These are phyloP conservation scores for Omphalea diandra DNA, from an alignment of 441 rosid genomes.

Conservation along the genomic window DNA sequence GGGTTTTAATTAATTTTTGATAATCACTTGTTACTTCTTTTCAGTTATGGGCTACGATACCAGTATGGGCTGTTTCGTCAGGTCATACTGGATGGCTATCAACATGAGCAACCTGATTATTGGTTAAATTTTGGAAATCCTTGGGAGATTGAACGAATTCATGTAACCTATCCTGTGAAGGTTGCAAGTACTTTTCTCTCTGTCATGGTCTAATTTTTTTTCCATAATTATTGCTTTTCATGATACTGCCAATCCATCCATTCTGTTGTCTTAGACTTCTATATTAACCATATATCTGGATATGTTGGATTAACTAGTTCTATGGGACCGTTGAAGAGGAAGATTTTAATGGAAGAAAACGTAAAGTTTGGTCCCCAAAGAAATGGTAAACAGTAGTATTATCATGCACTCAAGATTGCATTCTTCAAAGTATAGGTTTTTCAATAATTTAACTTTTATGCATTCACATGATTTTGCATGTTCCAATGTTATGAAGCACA, in stretches of 20 bases:
- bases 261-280: conserved; percentile 9
- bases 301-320: conserved; percentile 37
- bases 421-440: not conserved
- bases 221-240: conserved; percentile 10
- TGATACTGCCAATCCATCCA: not conserved
- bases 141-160: conserved; percentile 62
- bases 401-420: not conserved
- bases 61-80: conserved; percentile 60
- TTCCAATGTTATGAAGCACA: not conserved
- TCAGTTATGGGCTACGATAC: conserved; percentile 56
- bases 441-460: too few species aligned
- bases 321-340: conserved; percentile 50
- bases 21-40: conserved; percentile 14
- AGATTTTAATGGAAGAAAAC: conserved; percentile 33
- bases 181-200: conserved; percentile 32
- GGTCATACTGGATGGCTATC: conserved; percentile 53
- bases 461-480: not conserved
- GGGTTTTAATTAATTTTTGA: not conserved
- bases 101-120: conserved; percentile 55
- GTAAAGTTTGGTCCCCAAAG: conserved; percentile 50
- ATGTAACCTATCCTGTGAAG: conserved; percentile 54
- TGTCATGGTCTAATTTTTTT: conserved; percentile 10
- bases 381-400: conserved; percentile 33
- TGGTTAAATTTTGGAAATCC: conserved; percentile 67
- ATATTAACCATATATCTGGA: too few species aligned